phyloP scores from a whole-genome alignment of 2,329 filamentous ascomycete species.

The Neospermospora avenae region DNA sequence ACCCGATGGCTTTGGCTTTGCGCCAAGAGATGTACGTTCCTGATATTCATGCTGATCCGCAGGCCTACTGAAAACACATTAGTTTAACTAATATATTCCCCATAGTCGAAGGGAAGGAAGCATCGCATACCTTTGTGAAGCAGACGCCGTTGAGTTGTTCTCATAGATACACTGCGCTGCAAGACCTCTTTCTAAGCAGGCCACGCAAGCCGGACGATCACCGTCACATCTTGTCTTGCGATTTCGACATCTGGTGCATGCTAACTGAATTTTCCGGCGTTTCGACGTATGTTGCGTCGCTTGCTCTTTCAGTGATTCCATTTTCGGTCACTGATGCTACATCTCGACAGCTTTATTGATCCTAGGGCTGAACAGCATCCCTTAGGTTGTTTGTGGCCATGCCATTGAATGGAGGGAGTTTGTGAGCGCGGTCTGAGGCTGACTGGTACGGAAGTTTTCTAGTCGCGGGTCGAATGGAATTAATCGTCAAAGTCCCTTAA shows the following conservation, averaged over 20 bases:
- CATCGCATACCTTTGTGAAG: background rate
- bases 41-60: background rate
- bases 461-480: no score
- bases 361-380: no score
- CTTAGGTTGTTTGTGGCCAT: no score
- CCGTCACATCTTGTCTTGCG: slow-evolving; percentile 3
- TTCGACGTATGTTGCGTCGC: no score
- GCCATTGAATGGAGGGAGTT: no score
- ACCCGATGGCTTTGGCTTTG: background rate
- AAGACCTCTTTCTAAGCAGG: background rate
- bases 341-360: no score
- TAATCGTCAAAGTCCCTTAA: no score
- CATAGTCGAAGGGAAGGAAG: background rate
- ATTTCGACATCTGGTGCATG: background rate
- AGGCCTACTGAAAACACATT: background rate
- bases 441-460: no score
- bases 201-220: background rate
- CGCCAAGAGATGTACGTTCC: background rate
- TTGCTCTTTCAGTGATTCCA: background rate
- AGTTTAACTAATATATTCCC: background rate
- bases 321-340: background rate
- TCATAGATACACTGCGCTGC: background rate
- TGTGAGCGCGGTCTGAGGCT: no score
- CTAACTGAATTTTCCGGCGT: slow-evolving; percentile 1
- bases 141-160: background rate